Conservation (phyloP, 2,329 filamentous ascomycete genomes). For the Penicillium psychrosexuale region DNA sequence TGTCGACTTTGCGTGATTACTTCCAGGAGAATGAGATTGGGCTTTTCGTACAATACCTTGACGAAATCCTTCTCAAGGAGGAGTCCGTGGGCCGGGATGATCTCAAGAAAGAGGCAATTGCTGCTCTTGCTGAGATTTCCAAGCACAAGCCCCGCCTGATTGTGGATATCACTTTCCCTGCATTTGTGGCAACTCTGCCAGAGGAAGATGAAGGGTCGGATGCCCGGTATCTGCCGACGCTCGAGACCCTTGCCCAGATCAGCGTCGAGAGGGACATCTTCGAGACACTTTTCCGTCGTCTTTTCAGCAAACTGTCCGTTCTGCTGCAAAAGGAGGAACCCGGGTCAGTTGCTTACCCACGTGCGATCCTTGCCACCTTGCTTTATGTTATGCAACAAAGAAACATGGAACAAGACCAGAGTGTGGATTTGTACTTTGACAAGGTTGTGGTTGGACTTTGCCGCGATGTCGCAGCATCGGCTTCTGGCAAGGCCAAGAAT, state of each 20-base stretch:
- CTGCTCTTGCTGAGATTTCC: slow-evolving; percentile 59
- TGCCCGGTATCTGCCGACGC: slow-evolving; percentile 51
- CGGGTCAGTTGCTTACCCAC: slow-evolving; percentile 53
- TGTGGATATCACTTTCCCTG: slow-evolving; percentile 63
- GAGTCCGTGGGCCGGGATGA: slow-evolving; percentile 55
- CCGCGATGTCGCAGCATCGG: slow-evolving; percentile 37
- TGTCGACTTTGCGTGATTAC: slow-evolving; percentile 47
- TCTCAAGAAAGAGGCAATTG: slow-evolving; percentile 57
- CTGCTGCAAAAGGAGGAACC: slow-evolving; percentile 51
- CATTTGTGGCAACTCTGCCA: slow-evolving; percentile 63
- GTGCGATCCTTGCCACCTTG: slow-evolving; percentile 58
- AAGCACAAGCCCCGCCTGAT: slow-evolving; percentile 61
- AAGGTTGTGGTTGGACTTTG: slow-evolving; percentile 50
- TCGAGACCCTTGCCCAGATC: slow-evolving; percentile 64
- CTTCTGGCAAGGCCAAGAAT: slow-evolving; percentile 34
- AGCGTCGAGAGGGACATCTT: slow-evolving; percentile 62
- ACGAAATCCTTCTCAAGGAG: slow-evolving; percentile 60
- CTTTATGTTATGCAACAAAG: slow-evolving; percentile 60
- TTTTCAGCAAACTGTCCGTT: slow-evolving; percentile 61
- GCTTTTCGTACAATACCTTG: slow-evolving; percentile 55
- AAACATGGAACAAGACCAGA: slow-evolving; percentile 41
- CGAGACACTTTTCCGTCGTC: slow-evolving; percentile 59
- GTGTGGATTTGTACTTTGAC: slow-evolving; percentile 48
- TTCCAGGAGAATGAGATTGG: slow-evolving; percentile 53
- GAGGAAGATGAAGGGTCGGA: slow-evolving; percentile 52